Conservation (phyloP, 1,284 basidiomycete species). For the Ganoderma resinaceum region DNA sequence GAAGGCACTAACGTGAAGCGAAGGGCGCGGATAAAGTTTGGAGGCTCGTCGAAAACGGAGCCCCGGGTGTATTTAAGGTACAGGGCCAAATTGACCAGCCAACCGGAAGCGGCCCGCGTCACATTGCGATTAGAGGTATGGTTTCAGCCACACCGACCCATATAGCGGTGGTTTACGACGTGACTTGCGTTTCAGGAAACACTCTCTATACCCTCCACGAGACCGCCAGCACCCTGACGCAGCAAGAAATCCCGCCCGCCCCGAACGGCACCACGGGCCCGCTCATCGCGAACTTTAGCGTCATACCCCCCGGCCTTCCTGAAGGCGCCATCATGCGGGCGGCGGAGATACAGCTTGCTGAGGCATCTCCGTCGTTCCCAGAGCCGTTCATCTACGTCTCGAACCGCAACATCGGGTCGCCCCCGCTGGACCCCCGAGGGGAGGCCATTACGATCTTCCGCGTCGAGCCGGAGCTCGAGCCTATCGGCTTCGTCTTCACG, state of each 20-base stretch:
- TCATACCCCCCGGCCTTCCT: slow-evolving; percentile 59
- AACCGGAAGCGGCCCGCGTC: slow-evolving; percentile 69
- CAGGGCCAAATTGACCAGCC: slow-evolving; percentile 71
- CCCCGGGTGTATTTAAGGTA: slow-evolving; percentile 54
- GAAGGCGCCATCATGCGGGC: slow-evolving; percentile 56
- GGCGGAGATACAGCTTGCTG: slow-evolving; percentile 52
- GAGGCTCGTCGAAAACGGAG: slow-evolving; percentile 54
- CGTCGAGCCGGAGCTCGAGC: slow-evolving; percentile 35
- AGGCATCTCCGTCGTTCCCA: slow-evolving; percentile 40
- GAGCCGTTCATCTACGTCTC: slow-evolving; percentile 46
- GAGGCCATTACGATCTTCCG: slow-evolving; percentile 48
- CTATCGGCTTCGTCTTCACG: slow-evolving; percentile 65
- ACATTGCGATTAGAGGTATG: slow-evolving; percentile 62
- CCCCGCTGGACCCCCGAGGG: slow-evolving; percentile 40
- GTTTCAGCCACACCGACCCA: neutral
- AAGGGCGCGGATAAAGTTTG: slow-evolving; percentile 73
- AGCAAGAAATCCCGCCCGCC: slow-evolving; percentile 62
- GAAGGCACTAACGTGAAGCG: slow-evolving; percentile 2
- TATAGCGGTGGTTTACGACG: neutral
- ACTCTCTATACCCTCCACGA: slow-evolving; percentile 71
- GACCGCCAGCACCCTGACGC: slow-evolving; percentile 64
- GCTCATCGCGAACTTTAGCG: slow-evolving; percentile 60
- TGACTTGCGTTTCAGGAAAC: slow-evolving; percentile 47
- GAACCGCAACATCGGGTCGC: slow-evolving; percentile 46
- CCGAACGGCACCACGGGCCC: slow-evolving; percentile 49